phyloP scores from a whole-genome alignment of 1,139 yeast species.

The Kurtzmaniella quercitrusa region DNA sequence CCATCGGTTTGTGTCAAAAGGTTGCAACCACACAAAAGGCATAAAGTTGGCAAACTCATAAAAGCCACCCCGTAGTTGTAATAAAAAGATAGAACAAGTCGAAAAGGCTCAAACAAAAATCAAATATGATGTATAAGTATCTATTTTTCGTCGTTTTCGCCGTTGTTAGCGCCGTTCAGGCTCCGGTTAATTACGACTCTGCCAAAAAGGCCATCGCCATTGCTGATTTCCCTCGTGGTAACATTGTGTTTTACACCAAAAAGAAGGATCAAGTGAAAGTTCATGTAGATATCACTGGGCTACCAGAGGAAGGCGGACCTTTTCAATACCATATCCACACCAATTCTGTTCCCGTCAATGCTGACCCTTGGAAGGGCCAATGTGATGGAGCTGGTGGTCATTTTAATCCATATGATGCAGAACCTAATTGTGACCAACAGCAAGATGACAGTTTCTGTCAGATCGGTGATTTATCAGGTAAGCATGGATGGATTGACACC shows the following conservation, averaged over 20 bases:
- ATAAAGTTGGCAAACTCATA: background rate
- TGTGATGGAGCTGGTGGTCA: conserved; percentile 50
- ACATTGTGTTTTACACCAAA: conserved; percentile 45
- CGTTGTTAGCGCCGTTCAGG: conserved; percentile 28
- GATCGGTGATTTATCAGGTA: conserved; percentile 62
- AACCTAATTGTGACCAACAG: conserved; percentile 38
- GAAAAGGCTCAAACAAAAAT: background rate
- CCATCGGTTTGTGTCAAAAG: background rate
- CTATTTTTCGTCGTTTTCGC: conserved; percentile 3
- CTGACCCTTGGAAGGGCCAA: conserved; percentile 20
- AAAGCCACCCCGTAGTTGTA: background rate
- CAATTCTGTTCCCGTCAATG: conserved; percentile 33
- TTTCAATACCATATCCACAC: conserved; percentile 58
- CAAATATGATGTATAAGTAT: background rate
- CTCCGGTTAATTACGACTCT: conserved; percentile 35
- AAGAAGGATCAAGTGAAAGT: conserved; percentile 49
- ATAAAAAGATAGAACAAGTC: background rate
- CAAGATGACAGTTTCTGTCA: conserved; percentile 51
- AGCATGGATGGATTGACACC: conserved; percentile 55
- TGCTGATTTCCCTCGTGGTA: conserved; percentile 59
- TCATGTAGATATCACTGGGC: conserved; percentile 55
- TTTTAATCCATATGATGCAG: conserved; percentile 51
- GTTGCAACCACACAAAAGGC: background rate
- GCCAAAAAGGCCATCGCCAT: conserved; percentile 49
- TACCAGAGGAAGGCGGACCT: conserved; percentile 56